Evolutionary conservation across 2,329 filamentous ascomycete species (phyloP), one percentile per base, ranked within the genome.

Genomic region (Trichoderma arundinaceum): DNA sequence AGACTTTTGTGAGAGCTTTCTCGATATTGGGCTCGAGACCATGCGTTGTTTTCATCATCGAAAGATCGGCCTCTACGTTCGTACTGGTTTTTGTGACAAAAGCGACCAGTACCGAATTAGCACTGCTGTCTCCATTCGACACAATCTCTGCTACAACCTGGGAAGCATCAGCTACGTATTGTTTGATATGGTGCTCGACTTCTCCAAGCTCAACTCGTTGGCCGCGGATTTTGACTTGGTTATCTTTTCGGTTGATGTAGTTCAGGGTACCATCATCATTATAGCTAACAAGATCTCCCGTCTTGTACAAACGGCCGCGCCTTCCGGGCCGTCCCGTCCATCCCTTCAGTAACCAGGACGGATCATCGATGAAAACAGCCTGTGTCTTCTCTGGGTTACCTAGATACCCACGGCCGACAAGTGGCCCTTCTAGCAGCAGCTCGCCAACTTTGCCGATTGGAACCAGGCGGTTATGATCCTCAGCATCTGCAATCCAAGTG

Each of bases 391-490:
- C 76, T 0, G 76, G 74, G 46, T 87, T 82, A 62, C 82, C 81
- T 38, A 86, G 74, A 66, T 88, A 88, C 28, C 84, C 84, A 13
- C 81, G 77, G 28, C 83, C 84, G 28, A 88, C 81, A 32, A 82
- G 79, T 2, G 83, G 83, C 1, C 82, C 82, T 67, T 81, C 80
- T 39, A 84, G 73, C 6, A 81, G 70, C 19, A 83, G 76, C 71
- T 83, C 81, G 15, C 81, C 81, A 2, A 80, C 73, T 4, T 74
- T 72, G 2, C 80, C 80, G 6, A 80, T 67, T 1, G 80, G 79
- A 19, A 77, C 72, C 9, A 82, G 74, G 7, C 69, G 72, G 52
- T 81, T 64, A 59, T 77, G 72, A 66, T 78, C 72, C 7, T 75
- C 70, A 1, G 78, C 73, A 57, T 82, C 77, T 28, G 80, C 77